These are phyloP conservation scores for Cinnamomum chago DNA, from an alignment of 164 flowering plant genomes.

Conservation along the genomic window DNA sequence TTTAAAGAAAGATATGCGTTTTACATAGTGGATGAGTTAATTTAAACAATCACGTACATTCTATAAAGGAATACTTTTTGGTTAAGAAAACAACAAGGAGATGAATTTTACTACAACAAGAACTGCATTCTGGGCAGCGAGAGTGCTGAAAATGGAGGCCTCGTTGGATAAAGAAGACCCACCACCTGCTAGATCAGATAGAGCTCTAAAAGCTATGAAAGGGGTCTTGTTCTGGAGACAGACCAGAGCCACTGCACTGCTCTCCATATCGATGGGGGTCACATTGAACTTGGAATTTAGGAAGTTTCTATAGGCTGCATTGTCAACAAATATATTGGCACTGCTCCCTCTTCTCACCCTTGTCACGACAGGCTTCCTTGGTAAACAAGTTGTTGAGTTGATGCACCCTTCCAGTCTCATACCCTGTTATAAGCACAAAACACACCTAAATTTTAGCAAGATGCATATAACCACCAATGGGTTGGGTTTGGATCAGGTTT, in stretches of 20 bases:
- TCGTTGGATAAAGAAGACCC: constrained; percentile 29
- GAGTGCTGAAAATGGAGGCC: constrained; percentile 16
- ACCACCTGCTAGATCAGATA: constrained; percentile 36
- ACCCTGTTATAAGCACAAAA: constrained; percentile 17
- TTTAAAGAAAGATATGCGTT: not conserved
- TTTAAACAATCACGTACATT: not conserved
- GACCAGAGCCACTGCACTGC: constrained; percentile 28
- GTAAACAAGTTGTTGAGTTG: constrained; percentile 33
- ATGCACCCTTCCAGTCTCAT: constrained; percentile 39
- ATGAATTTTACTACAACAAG: constrained; percentile 17
- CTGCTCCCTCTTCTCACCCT: constrained; percentile 29
- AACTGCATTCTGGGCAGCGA: constrained; percentile 31
- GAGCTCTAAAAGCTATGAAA: constrained; percentile 29
- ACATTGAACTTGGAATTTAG: constrained; percentile 21
- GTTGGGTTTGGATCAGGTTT: too few relatives aligned
- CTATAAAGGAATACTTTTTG: not conserved
- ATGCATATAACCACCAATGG: too few relatives aligned
- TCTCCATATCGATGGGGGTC: constrained; percentile 35
- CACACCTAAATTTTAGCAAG: too few relatives aligned
- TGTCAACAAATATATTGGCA: constrained; percentile 26
- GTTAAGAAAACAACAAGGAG: not conserved
- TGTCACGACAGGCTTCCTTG: constrained; percentile 19
- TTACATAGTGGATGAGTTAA: not conserved
- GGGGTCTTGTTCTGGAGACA: constrained; percentile 27
- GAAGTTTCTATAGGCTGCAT: constrained; percentile 27